phyloP scores from a whole-genome alignment of 495 filamentous ascomycete genomes.

The Penicillium soppii region DNA sequence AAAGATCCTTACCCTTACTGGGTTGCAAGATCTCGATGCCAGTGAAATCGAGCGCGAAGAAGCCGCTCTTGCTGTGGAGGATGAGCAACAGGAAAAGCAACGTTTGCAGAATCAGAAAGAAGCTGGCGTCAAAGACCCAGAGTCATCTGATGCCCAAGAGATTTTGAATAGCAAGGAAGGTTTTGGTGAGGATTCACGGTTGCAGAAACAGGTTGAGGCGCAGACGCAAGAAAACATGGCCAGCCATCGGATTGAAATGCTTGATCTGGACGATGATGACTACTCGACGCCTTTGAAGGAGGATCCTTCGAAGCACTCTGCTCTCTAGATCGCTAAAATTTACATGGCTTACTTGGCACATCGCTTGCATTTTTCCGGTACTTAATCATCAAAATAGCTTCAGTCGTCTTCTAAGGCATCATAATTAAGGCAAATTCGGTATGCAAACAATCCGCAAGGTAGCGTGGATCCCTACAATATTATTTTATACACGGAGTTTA shows the following conservation, averaged over 20 bases:
- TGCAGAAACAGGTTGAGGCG: constrained; percentile 44
- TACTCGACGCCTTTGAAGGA: constrained; percentile 19
- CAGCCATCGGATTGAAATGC: constrained; percentile 24
- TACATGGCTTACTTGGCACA: background rate
- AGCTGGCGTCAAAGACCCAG: constrained; percentile 38
- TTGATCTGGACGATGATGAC: constrained; percentile 24
- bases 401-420: too few relatives aligned
- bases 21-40: constrained; percentile 61
- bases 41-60: constrained; percentile 59
- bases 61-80: constrained; percentile 55
- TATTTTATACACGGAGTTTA: too few relatives aligned
- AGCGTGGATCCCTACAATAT: too few relatives aligned
- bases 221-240: constrained; percentile 55
- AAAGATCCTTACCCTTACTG: constrained; percentile 64
- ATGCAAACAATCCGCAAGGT: too few relatives aligned
- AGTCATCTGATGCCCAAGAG: constrained; percentile 30
- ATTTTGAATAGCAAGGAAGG: constrained; percentile 31
- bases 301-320: constrained; percentile 21
- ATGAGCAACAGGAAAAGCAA: constrained; percentile 49
- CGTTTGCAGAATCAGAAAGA: constrained; percentile 49
- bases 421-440: too few relatives aligned
- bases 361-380: background rate
- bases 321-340: constrained; percentile 16
- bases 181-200: constrained; percentile 34
- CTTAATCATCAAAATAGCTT: too few relatives aligned